Evolutionary conservation across 2,329 filamentous ascomycete genomes (phyloP).

Genomic region (Gnomoniopsis smithogilvyi): DNA sequence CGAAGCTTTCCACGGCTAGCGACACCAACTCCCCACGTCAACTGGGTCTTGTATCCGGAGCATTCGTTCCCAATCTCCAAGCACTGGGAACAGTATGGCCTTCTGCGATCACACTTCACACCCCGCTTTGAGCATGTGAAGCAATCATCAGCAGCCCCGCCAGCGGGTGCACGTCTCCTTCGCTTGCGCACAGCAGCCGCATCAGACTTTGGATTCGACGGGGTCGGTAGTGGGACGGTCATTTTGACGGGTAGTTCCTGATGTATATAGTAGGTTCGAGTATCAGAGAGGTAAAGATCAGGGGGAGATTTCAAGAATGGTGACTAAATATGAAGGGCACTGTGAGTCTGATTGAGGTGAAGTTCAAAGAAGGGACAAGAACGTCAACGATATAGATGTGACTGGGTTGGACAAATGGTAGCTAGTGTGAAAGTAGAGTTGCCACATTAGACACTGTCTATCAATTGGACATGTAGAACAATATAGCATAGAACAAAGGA

Average conservation of each 20-base stretch:
- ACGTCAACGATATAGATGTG: constrained; percentile 24
- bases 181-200: constrained; percentile 60
- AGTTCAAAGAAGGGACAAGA: constrained; percentile 28
- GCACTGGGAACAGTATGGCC: constrained; percentile 94
- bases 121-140: constrained; percentile 86
- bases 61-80: constrained; percentile 89
- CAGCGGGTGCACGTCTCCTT: constrained; percentile 82
- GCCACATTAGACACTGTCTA: constrained; percentile 16
- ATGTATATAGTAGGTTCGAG: neutral
- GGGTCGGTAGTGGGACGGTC: constrained; percentile 45
- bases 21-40: constrained; percentile 95
- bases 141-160: constrained; percentile 90
- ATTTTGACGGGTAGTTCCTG: constrained; percentile 31
- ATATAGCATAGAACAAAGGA: constrained; percentile 29
- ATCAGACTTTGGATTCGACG: constrained; percentile 28
- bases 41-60: constrained; percentile 91
- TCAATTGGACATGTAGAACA: constrained; percentile 32
- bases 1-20: constrained; percentile 93
- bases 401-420: constrained; percentile 39
- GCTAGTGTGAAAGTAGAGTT: constrained; percentile 38
- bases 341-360: constrained; percentile 15
- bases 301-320: constrained; percentile 6
- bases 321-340: constrained; percentile 17
- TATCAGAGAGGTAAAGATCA: constrained; percentile 6
- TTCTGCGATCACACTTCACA: constrained; percentile 82